Evolutionary conservation across 2,329 filamentous ascomycete genomes (phyloP).

Genomic region (Penicillium janthinellum): DNA sequence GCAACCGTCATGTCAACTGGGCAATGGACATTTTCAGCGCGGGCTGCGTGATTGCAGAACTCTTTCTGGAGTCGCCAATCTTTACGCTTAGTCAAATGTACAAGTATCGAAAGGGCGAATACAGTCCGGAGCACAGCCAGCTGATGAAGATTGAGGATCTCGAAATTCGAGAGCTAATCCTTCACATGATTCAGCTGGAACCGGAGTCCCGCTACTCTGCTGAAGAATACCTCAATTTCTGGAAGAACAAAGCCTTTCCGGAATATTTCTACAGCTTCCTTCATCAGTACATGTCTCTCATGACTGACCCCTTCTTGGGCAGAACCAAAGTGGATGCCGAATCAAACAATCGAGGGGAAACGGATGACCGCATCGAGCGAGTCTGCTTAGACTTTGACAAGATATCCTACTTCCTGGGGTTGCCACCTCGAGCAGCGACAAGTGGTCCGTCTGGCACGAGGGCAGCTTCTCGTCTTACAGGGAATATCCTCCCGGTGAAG

Average conservation of each 20-base stretch:
- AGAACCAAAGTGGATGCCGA: conserved; percentile 70
- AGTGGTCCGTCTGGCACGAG: not conserved
- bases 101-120: conserved; percentile 89
- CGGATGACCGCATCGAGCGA: conserved; percentile 90
- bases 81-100: conserved; percentile 96
- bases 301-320: conserved; percentile 86
- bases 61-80: conserved; percentile 94
- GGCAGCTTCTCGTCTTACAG: conserved; percentile 37
- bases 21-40: conserved; percentile 99
- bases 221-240: conserved; percentile 91
- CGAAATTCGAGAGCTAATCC: conserved; percentile 83
- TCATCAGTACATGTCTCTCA: conserved; percentile 95
- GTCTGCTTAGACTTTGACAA: conserved; percentile 97
- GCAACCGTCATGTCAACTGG: conserved; percentile 71
- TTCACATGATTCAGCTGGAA: conserved; percentile 94
- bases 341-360: conserved; percentile 74
- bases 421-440: not conserved
- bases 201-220: conserved; percentile 90
- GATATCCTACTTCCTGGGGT: conserved; percentile 86
- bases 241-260: conserved; percentile 88
- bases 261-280: conserved; percentile 97
- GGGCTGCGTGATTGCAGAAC: conserved; percentile 93
- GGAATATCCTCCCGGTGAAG: conserved; percentile 66
- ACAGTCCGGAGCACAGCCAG: conserved; percentile 79
- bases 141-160: conserved; percentile 84